A percentile compares a stretch with the other conserved stretches of the same genome.
These are phyloP conservation scores for Mrakia frigida DNA, from an alignment of 768 basidiomycete genomes.

Conservation along the genomic window DNA sequence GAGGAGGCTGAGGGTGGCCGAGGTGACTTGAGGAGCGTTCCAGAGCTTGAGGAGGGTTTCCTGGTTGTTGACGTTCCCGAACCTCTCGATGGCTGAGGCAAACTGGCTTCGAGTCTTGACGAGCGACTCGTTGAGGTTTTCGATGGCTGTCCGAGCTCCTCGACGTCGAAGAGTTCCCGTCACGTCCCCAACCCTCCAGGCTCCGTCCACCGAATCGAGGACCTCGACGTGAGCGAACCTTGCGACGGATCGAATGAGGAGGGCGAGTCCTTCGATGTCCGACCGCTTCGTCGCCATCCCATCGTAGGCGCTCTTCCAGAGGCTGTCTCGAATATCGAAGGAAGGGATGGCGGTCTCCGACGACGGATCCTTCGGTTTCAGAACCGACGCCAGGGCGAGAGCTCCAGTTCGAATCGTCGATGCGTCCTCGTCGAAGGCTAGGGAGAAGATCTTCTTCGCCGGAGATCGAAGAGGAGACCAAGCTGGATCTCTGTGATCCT, in stretches of 20 bases:
- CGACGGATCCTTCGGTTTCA: constrained; percentile 28
- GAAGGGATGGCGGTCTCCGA: constrained; percentile 35
- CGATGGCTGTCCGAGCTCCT: constrained; percentile 16
- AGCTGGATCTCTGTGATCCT: constrained; percentile 44
- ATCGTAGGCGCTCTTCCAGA: constrained; percentile 68
- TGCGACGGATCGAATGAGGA: constrained; percentile 58
- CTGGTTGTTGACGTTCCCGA: constrained; percentile 59
- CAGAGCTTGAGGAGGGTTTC: constrained; percentile 56
- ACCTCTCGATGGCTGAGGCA: constrained; percentile 57
- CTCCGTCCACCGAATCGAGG: constrained; percentile 47
- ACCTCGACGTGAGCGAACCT: constrained; percentile 62
- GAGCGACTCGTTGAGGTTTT: constrained; percentile 58
- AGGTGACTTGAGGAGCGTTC: constrained; percentile 54
- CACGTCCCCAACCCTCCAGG: constrained; percentile 44
- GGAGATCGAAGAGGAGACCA: constrained; percentile 50
- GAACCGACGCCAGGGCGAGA: constrained; percentile 14
- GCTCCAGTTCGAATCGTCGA: constrained; percentile 13
- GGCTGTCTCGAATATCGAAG: constrained; percentile 50
- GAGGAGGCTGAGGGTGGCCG: constrained; percentile 61
- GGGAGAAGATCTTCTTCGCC: constrained; percentile 46
- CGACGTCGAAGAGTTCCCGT: neutral
- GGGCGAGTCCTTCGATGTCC: constrained; percentile 58
- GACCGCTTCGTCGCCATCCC: constrained; percentile 50
- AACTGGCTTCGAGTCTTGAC: constrained; percentile 59
- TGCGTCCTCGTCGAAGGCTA: constrained; percentile 44